Evolutionary conservation across 176 grass and related monocot genomes (phyloP).

Genomic region (Luzula sylvatica): DNA sequence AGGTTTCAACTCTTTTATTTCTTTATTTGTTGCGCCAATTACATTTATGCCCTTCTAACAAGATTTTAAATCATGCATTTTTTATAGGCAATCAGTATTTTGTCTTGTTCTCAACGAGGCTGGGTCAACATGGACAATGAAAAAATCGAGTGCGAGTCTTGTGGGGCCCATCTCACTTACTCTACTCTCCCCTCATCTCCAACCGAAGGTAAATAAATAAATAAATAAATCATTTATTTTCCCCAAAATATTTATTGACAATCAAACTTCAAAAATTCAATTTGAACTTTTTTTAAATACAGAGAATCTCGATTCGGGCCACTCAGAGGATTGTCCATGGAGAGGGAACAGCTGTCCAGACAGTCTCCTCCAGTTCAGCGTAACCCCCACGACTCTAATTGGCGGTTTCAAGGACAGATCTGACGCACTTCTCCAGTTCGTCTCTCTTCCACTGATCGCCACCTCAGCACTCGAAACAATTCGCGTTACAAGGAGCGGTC

Average conservation of each 20-base stretch:
- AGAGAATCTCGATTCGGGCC: constrained; percentile 61
- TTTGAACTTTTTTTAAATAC: too few species aligned
- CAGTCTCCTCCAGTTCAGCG: constrained; percentile 78
- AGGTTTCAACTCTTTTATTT: constrained; percentile 40
- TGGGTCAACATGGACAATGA: constrained; percentile 78
- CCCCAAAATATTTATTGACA: constrained; percentile 7
- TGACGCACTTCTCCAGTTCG: constrained; percentile 83
- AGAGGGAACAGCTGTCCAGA: constrained; percentile 87
- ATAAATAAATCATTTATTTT: constrained; percentile 8
- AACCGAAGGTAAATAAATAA: constrained; percentile 87
- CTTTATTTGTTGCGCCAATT: too few species aligned
- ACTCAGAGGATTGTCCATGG: constrained; percentile 69
- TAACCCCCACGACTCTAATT: constrained; percentile 60
- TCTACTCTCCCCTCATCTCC: constrained; percentile 36
- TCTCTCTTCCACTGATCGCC: constrained; percentile 66
- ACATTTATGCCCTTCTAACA: background rate
- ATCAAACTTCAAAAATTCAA: constrained; percentile 36
- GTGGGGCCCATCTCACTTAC: constrained; percentile 63
- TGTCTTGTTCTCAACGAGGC: constrained; percentile 71
- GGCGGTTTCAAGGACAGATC: constrained; percentile 91
- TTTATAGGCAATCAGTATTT: constrained; percentile 59
- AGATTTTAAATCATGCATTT: constrained; percentile 6
- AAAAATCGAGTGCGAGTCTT: constrained; percentile 88
- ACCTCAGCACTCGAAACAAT: constrained; percentile 77
- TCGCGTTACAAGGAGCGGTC: constrained; percentile 46